phyloP scores from a whole-genome alignment of 108 stramenopile species.

The Epithemia pelagica region DNA sequence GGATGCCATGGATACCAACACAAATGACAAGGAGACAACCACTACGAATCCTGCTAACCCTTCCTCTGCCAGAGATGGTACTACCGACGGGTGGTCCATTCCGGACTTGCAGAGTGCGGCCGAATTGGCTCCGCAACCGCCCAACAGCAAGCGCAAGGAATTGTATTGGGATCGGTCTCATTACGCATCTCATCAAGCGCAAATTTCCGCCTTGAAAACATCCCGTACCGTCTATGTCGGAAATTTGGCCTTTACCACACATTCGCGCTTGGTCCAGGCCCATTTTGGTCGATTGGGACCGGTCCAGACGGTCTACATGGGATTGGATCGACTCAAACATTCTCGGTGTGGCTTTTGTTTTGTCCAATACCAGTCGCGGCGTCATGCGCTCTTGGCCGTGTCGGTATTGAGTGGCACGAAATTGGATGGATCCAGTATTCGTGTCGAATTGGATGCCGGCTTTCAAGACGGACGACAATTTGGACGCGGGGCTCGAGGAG shows the following conservation, averaged over 20 bases:
- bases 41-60: no score
- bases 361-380: slow-evolving; percentile 75
- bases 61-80: no score
- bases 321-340: slow-evolving; percentile 76
- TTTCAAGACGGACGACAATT: slow-evolving; percentile 91
- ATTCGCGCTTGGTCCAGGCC: slow-evolving; percentile 72
- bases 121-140: not conserved
- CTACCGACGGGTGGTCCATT: no score
- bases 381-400: slow-evolving; percentile 66
- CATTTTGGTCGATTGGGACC: slow-evolving; percentile 83
- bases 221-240: slow-evolving; percentile 89
- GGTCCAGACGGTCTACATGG: slow-evolving; percentile 83
- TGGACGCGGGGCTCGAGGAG: slow-evolving; percentile 89
- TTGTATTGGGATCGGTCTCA: slow-evolving; percentile 85
- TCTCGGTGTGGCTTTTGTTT: slow-evolving; percentile 96
- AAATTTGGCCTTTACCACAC: slow-evolving; percentile 92
- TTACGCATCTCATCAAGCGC: slow-evolving; percentile 62
- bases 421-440: slow-evolving; percentile 88
- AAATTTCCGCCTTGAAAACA: slow-evolving; percentile 56
- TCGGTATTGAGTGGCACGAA: slow-evolving; percentile 75
- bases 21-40: no score
- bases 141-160: slow-evolving; percentile 26
- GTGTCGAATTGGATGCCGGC: slow-evolving; percentile 93
- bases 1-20: no score
- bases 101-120: no score